phyloP scores from a whole-genome alignment of 2,329 filamentous ascomycete genomes.

The Curvularia hawaiiensis region DNA sequence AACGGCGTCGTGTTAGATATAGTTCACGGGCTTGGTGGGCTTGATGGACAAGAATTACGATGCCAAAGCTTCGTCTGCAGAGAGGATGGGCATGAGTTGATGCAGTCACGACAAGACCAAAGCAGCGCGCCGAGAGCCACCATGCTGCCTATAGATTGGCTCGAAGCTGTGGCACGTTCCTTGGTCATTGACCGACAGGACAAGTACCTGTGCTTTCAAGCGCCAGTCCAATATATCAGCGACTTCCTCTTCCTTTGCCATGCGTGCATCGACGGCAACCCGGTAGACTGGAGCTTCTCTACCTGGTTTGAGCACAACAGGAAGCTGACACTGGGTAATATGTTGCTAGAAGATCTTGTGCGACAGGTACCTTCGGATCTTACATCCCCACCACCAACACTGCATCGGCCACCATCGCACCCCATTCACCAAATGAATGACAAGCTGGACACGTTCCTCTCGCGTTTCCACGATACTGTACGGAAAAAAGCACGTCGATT shows the following conservation, averaged over 20 bases:
- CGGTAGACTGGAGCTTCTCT: constrained; percentile 33
- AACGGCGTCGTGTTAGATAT: constrained; percentile 33
- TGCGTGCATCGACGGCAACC: constrained; percentile 24
- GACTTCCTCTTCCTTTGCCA: constrained; percentile 37
- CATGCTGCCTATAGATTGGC: constrained; percentile 24
- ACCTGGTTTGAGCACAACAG: constrained; percentile 37
- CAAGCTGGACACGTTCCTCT: constrained; percentile 31
- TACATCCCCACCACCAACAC: constrained; percentile 11
- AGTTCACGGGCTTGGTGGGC: constrained; percentile 32
- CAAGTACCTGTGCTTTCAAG: constrained; percentile 38
- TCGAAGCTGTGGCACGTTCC: constrained; percentile 31
- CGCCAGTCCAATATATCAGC: constrained; percentile 30
- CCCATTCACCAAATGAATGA: constrained; percentile 24
- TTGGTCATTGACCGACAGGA: constrained; percentile 38
- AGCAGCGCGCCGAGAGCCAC: constrained; percentile 10
- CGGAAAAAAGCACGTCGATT: constrained; percentile 38
- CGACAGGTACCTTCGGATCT: constrained; percentile 7
- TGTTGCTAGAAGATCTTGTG: constrained; percentile 25
- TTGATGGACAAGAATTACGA: constrained; percentile 33
- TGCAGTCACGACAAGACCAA: constrained; percentile 17
- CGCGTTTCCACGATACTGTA: constrained; percentile 37
- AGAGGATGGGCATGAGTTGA: constrained; percentile 20
- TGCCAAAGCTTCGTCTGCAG: constrained; percentile 35
- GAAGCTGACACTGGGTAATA: constrained; percentile 20
- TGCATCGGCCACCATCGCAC: constrained; percentile 22